Evolutionary conservation across 306 rosid species (phyloP).

Genomic region (Benincasa hispida): DNA sequence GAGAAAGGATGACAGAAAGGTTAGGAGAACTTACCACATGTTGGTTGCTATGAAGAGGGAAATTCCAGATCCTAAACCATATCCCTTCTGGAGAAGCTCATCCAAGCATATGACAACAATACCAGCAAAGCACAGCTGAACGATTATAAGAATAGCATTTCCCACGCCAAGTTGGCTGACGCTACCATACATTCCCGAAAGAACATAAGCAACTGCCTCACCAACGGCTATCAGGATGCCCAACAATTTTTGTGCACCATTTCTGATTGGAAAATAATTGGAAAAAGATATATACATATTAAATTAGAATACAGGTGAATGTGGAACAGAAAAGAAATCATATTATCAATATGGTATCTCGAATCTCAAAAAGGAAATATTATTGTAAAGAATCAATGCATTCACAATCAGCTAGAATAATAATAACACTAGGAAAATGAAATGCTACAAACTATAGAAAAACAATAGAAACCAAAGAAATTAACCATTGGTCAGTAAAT

Average conservation of each 20-base stretch:
- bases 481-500: not conserved
- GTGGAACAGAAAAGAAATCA: not conserved
- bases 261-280: slow-evolving; percentile 18
- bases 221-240: slow-evolving; percentile 91
- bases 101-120: slow-evolving; percentile 91
- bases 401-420: not conserved
- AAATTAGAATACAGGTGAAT: not conserved
- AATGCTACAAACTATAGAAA: not conserved
- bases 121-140: slow-evolving; percentile 91
- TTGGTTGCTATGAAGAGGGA: slow-evolving; percentile 94
- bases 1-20: not conserved
- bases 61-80: slow-evolving; percentile 96
- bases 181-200: slow-evolving; percentile 93
- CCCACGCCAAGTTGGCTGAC: slow-evolving; percentile 98
- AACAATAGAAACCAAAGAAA: no score
- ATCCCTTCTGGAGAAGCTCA: slow-evolving; percentile 97
- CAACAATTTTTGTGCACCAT: slow-evolving; percentile 84
- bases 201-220: slow-evolving; percentile 97
- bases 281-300: not conserved
- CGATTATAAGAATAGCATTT: slow-evolving; percentile 77
- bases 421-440: not conserved
- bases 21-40: slow-evolving; percentile 51
- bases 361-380: not conserved
- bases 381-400: not conserved
- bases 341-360: not conserved